These are phyloP conservation scores for Xanthoparmelia taractica DNA, from an alignment of 495 filamentous ascomycete genomes.

Conservation along the genomic window DNA sequence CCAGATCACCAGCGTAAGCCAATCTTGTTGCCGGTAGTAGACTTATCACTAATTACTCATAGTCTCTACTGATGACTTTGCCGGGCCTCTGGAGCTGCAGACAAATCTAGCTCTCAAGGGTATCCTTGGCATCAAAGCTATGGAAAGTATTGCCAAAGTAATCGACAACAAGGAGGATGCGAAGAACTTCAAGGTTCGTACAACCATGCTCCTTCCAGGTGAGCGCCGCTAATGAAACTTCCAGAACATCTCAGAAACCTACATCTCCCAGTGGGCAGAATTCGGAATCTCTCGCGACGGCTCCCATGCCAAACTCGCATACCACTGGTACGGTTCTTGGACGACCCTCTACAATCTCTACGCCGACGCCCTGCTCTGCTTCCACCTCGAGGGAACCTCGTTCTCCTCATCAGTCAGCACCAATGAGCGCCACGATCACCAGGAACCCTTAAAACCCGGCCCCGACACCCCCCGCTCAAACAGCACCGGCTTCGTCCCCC, in stretches of 20 bases:
- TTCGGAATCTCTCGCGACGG: constrained; percentile 73
- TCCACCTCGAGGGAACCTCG: constrained; percentile 53
- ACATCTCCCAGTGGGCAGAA: constrained; percentile 77
- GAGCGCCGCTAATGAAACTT: constrained; percentile 1
- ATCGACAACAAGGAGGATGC: constrained; percentile 60
- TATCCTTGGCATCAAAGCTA: constrained; percentile 89
- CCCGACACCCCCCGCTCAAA: constrained; percentile 7
- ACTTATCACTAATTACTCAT: background rate
- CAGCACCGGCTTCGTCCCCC: constrained; percentile 51
- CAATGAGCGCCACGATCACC: constrained; percentile 25
- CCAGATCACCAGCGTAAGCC: constrained; percentile 69
- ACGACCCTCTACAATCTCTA: constrained; percentile 91
- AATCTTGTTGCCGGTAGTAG: background rate
- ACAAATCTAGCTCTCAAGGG: constrained; percentile 92
- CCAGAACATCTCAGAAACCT: constrained; percentile 60
- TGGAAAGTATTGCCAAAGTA: constrained; percentile 72
- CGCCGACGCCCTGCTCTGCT: constrained; percentile 73
- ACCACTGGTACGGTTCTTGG: constrained; percentile 93
- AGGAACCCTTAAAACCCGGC: constrained; percentile 37
- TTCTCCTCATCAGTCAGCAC: constrained; percentile 6
- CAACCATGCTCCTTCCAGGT: background rate
- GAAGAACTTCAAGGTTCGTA: constrained; percentile 52
- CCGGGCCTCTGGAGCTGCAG: constrained; percentile 84
- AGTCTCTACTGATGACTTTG: constrained; percentile 91
- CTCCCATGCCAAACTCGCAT: constrained; percentile 81